Base-by-base conservation (phyloP, 2,329 filamentous ascomycete genomes). In the Sarocladium oryzae region DNA sequence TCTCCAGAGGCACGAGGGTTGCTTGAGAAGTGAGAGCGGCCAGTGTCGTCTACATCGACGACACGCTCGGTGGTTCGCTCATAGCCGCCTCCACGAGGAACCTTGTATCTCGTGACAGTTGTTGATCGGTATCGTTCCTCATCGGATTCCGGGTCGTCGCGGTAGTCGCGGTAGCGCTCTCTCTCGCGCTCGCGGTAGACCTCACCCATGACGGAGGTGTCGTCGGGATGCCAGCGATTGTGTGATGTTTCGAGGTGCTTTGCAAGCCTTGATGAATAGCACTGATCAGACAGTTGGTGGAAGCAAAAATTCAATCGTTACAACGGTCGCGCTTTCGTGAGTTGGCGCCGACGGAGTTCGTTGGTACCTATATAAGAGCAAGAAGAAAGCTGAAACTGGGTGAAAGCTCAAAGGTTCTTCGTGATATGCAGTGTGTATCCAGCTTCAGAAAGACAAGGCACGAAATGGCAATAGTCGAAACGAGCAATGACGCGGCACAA, bases 61-160 rank as follows among this genome's bases (percentile, higher is more conserved):
- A 66, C 53, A 52, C 66, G 63, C 40, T 71, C 66, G 52, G 56
- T 63, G 49, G 43, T 37, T 16, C 66, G 66, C 33, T 71, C 68
- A 56, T 69, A 65, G 8, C 66, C 67, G 54, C 74, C 73, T 50
- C 68, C 67, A 50, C 61, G 65, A 10, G 70, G 68, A 8, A 78
- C 74, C 61, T 78, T 78, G 68, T 79, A 79, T 51, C 76, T 71
- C 54, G 71, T 73, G 51, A 78, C 69, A n/a, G 73, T 77, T 4
- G 74, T 72, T 53, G 64, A 68, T 58, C 66, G 68, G 63, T 71
- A 72, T 37, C 66, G 64, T 48, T 77, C 73, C 51, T 77, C 75
- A 54, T 74, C 71, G 13, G 64, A 69, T 43, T 62, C 63, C 54
- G 56, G 60, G 49, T 66, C 64, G 49, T 55, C 56, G 49, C 59